phyloP scores from a whole-genome alignment of 2,329 filamentous ascomycete genomes.

The Diaporthe australafricana region DNA sequence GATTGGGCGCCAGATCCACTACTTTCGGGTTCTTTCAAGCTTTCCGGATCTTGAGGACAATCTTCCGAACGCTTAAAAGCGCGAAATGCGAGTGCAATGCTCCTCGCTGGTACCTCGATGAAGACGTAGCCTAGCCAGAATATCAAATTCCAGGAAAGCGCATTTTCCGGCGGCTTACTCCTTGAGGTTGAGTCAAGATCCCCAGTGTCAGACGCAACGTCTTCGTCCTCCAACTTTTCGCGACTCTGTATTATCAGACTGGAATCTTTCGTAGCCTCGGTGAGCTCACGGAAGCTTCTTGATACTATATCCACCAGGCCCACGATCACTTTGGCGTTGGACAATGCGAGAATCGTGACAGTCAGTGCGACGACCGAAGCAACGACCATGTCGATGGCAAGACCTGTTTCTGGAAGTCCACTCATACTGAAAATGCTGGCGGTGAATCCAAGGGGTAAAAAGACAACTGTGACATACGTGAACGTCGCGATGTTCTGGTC shows the following conservation, averaged over 20 bases:
- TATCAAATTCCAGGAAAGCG: neutral
- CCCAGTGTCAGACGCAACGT: neutral
- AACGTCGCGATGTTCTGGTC: neutral
- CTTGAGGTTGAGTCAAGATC: too few relatives aligned
- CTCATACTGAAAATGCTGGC: slow-evolving; percentile 14
- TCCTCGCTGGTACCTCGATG: neutral
- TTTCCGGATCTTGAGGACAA: neutral
- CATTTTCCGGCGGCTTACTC: neutral
- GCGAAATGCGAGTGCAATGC: neutral
- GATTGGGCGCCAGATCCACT: too few relatives aligned
- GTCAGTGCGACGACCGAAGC: neutral
- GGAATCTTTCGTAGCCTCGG: neutral
- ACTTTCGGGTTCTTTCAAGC: neutral
- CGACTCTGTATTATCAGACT: neutral
- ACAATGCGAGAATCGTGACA: neutral
- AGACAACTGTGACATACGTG: neutral
- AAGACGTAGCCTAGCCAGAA: neutral
- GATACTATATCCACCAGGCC: neutral
- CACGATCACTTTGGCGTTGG: neutral
- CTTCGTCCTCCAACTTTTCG: neutral
- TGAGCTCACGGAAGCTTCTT: neutral
- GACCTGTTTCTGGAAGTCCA: neutral
- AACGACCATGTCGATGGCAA: neutral
- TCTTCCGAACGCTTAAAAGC: neutral
- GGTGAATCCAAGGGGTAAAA: neutral